Percentiles rank a stretch among this genome's conserved stretches.
These are phyloP conservation scores for Alternaria metachromatica DNA, from an alignment of 2,329 filamentous ascomycete species.

Conservation along the genomic window DNA sequence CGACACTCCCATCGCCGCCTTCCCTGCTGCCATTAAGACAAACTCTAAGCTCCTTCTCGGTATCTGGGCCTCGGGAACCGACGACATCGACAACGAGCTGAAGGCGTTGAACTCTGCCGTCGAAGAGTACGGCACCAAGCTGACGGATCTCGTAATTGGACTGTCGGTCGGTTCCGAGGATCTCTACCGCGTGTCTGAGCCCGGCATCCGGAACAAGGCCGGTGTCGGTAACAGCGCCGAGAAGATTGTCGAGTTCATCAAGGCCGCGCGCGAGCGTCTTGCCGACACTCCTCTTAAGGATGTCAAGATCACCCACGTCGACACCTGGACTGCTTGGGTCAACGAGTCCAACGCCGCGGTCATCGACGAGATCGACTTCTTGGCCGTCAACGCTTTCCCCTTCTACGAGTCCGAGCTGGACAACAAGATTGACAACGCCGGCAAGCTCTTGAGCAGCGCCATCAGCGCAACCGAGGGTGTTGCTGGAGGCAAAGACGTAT, in stretches of 20 bases:
- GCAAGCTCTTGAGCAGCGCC: constrained; percentile 46
- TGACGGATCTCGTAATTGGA: constrained; percentile 56
- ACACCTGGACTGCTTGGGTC: constrained; percentile 47
- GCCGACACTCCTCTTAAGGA: constrained; percentile 64
- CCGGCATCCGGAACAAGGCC: constrained; percentile 67
- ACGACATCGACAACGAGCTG: constrained; percentile 44
- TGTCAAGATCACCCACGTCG: constrained; percentile 54
- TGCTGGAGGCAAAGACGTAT: constrained; percentile 43
- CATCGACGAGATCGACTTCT: constrained; percentile 46
- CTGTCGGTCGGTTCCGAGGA: constrained; percentile 50
- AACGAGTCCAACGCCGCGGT: constrained; percentile 46
- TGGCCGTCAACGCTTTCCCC: constrained; percentile 48
- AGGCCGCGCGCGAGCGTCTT: constrained; percentile 56
- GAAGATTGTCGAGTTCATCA: constrained; percentile 66
- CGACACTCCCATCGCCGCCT: constrained; percentile 65
- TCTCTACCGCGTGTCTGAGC: constrained; percentile 74
- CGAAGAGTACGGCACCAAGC: constrained; percentile 50
- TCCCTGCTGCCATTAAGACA: constrained; percentile 44
- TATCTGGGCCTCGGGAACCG: constrained; percentile 61
- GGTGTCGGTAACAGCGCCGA: constrained; percentile 68
- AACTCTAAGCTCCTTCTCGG: constrained; percentile 48
- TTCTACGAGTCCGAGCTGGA: constrained; percentile 46
- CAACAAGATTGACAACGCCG: constrained; percentile 49
- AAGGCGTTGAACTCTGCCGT: constrained; percentile 42
- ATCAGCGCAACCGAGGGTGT: constrained; percentile 38